A percentile compares a stretch with the other conserved stretches of the same genome.
phyloP scores from a whole-genome alignment of 805 yeast genomes.

The Candida golubevii region DNA sequence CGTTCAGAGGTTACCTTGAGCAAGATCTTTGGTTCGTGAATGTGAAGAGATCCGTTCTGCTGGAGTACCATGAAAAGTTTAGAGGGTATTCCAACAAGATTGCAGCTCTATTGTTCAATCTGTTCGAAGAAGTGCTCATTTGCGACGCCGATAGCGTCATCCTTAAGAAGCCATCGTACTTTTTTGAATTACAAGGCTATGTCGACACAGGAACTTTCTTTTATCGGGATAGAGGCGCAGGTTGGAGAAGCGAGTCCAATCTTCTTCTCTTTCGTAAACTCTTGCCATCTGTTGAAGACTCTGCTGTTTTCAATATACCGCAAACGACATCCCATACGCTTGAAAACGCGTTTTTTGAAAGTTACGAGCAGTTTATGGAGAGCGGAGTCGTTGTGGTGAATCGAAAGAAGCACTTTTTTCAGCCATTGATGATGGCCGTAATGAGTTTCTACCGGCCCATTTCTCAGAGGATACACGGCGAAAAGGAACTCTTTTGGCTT shows the following conservation, averaged over 20 bases:
- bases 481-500: constrained; percentile 35
- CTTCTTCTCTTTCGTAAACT: too few species aligned
- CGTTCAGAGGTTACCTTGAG: constrained; percentile 11
- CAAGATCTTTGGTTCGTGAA: constrained; percentile 41
- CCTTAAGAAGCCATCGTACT: constrained; percentile 22
- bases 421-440: constrained; percentile 29
- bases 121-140: constrained; percentile 25
- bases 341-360: too few species aligned
- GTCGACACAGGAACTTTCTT: too few species aligned
- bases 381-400: constrained; percentile 23
- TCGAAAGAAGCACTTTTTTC: constrained; percentile 25
- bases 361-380: too few species aligned
- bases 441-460: constrained; percentile 16
- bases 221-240: too few species aligned
- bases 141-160: constrained; percentile 52
- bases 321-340: too few species aligned
- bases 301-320: too few species aligned
- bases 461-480: constrained; percentile 22
- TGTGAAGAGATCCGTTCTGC: constrained; percentile 18
- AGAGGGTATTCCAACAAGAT: constrained; percentile 31
- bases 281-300: too few species aligned
- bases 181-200: not conserved
- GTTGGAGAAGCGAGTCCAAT: too few species aligned
- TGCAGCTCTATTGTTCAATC: constrained; percentile 11
- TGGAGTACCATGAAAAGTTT: constrained; percentile 24